Conservation (phyloP, 1,284 basidiomycete genomes). For the Flammula alnicola region DNA sequence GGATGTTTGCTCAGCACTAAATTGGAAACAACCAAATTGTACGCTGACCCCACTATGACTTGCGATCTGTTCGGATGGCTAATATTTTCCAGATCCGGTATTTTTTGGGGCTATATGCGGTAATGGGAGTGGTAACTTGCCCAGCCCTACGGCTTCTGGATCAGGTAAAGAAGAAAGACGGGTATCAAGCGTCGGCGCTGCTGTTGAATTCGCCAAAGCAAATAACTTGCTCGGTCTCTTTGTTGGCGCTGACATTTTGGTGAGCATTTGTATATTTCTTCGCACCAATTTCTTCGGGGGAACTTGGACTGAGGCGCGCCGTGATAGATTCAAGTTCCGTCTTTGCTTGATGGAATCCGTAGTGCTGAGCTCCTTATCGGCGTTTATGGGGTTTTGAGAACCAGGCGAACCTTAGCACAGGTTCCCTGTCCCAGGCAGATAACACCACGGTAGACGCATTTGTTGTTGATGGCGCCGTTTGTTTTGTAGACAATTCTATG, state of each 20-base stretch:
- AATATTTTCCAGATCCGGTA: constrained; percentile 80
- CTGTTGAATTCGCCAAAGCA: constrained; percentile 91
- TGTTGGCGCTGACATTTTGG: constrained; percentile 88
- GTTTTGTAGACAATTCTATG: constrained; percentile 65
- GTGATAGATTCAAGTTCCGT: constrained; percentile 73
- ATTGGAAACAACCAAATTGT: constrained; percentile 99
- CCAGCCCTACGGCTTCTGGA: constrained; percentile 46
- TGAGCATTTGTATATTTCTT: constrained; percentile 36
- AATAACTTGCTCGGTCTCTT: constrained; percentile 96
- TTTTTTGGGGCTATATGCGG: constrained; percentile 93
- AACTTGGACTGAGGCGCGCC: too few species aligned
- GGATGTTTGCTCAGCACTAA: constrained; percentile 85
- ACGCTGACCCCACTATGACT: constrained; percentile 37
- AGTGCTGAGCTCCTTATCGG: constrained; percentile 89
- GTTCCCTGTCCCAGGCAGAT: constrained; percentile 42
- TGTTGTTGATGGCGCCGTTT: constrained; percentile 62
- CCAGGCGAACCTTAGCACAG: constrained; percentile 44
- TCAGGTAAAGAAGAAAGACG: constrained; percentile 57
- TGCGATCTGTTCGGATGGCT: too few species aligned
- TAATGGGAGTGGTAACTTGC: constrained; percentile 47
- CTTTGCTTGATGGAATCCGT: constrained; percentile 83
- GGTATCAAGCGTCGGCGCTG: constrained; percentile 81
- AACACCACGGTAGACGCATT: constrained; percentile 67
- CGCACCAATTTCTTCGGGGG: constrained; percentile 1
- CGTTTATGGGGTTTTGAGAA: constrained; percentile 68